These are phyloP conservation scores for Dothideomycetes sp. DNA, from an alignment of 2,329 filamentous ascomycete genomes.

Conservation along the genomic window DNA sequence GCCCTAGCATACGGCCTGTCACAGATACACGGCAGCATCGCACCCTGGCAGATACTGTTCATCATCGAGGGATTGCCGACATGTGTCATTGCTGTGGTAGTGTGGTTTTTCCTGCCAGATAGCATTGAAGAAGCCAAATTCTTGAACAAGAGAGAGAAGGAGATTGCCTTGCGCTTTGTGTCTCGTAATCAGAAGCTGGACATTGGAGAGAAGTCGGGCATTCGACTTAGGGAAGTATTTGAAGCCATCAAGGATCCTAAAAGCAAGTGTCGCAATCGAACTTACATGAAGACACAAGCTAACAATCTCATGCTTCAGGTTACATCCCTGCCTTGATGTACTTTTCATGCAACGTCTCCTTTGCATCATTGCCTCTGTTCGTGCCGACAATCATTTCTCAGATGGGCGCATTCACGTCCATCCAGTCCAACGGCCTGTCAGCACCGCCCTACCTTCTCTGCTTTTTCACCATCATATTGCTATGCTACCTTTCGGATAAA, in stretches of 20 bases:
- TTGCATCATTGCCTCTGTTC: constrained; percentile 37
- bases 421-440: constrained; percentile 26
- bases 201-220: constrained; percentile 29
- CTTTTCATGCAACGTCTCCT: constrained; percentile 53
- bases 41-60: constrained; percentile 51
- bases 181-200: constrained; percentile 4
- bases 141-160: constrained; percentile 45
- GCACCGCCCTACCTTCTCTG: constrained; percentile 31
- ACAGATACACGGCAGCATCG: constrained; percentile 43
- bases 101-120: constrained; percentile 44
- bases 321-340: constrained; percentile 36
- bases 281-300: too few relatives aligned
- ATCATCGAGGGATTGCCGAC: constrained; percentile 54
- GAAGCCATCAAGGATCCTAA: constrained; percentile 28
- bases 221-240: constrained; percentile 36
- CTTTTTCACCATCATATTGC: constrained; percentile 27
- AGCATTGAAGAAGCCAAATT: constrained; percentile 38
- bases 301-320: constrained; percentile 20
- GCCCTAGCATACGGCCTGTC: constrained; percentile 53
- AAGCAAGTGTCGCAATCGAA: background rate
- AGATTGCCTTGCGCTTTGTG: constrained; percentile 36
- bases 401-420: constrained; percentile 35
- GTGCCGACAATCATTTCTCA: constrained; percentile 30
- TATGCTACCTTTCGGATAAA: constrained; percentile 26
- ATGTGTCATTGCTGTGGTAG: constrained; percentile 40